Evolutionary conservation across 164 flowering plant genomes (phyloP).

Genomic region (Piper betle): DNA sequence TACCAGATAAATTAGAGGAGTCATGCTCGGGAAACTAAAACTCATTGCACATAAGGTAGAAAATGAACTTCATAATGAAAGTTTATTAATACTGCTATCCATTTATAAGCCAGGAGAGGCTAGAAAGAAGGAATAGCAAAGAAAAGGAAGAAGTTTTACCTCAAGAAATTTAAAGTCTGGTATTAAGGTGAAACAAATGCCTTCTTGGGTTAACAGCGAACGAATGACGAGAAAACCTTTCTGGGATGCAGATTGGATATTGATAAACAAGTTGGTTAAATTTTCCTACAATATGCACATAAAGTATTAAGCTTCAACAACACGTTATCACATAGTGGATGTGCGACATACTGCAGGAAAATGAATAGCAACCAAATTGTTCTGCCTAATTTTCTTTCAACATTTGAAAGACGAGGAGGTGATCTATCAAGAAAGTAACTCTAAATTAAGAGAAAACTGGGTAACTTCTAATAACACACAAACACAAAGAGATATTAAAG

Average conservation of each 20-base stretch:
- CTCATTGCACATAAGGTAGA: not conserved
- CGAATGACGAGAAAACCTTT: constrained; percentile 98
- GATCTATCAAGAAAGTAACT: no score
- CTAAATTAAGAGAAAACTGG: no score
- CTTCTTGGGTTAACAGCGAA: constrained; percentile 93
- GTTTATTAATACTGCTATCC: not conserved
- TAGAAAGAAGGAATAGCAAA: not conserved
- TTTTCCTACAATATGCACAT: constrained; percentile 45
- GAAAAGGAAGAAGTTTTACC: constrained; percentile 27
- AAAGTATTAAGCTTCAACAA: not conserved
- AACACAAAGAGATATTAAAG: no score
- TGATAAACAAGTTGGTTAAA: constrained; percentile 92
- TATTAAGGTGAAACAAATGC: constrained; percentile 83
- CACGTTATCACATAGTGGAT: no score
- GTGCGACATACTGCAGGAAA: no score
- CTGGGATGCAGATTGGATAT: constrained; percentile 95
- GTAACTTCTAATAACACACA: no score
- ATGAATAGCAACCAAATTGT: no score
- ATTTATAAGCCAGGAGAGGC: not conserved
- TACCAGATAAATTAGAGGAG: no score
- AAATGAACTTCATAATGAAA: not conserved
- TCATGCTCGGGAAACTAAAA: not conserved
- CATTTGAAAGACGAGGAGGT: no score
- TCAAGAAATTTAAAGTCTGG: constrained; percentile 96
- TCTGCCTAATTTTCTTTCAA: no score